Percentiles rank a stretch among this genome's conserved stretches.
Evolutionary conservation across 441 rosid genomes (phyloP).

Genomic region (Erodium chrysanthum): DNA sequence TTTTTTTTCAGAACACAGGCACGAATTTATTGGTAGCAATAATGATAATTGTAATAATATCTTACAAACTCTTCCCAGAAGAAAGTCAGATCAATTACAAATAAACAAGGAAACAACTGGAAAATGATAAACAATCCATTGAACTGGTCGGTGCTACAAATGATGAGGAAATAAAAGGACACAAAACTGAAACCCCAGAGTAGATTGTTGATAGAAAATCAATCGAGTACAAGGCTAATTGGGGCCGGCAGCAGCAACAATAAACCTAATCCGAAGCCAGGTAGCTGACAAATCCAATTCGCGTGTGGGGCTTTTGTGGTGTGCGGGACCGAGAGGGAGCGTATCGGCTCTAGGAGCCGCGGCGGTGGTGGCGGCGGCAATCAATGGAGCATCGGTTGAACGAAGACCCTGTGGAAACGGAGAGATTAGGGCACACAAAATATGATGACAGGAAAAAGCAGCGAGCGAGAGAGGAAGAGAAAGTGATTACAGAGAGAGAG

Average conservation of each 20-base stretch:
- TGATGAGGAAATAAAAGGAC: not conserved
- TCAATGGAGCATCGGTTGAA: not conserved
- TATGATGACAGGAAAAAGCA: not conserved
- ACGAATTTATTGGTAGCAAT: constrained; percentile 5
- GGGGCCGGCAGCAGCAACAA: constrained; percentile 3
- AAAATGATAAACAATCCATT: not conserved
- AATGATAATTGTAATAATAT: not conserved
- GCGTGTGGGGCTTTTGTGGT: not conserved
- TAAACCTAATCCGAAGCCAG: constrained; percentile 22
- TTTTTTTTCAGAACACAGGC: constrained; percentile 20
- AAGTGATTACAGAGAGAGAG: not conserved
- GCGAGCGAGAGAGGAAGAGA: not conserved
- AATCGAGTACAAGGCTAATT: constrained; percentile 18
- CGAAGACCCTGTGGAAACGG: not conserved
- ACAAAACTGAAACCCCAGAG: not conserved
- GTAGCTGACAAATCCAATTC: not conserved
- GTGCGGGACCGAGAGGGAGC: not conserved
- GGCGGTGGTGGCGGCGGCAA: not conserved
- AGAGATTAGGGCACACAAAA: not conserved
- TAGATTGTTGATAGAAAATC: not conserved
- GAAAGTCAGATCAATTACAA: not conserved
- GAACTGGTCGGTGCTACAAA: not conserved
- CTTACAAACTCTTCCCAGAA: not conserved
- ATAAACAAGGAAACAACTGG: constrained; percentile 5
- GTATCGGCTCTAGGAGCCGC: not conserved